Percentiles rank a stretch among this genome's conserved stretches.
Conservation (phyloP, 495 filamentous ascomycete genomes). For the Mycothermus thermophilus region DNA sequence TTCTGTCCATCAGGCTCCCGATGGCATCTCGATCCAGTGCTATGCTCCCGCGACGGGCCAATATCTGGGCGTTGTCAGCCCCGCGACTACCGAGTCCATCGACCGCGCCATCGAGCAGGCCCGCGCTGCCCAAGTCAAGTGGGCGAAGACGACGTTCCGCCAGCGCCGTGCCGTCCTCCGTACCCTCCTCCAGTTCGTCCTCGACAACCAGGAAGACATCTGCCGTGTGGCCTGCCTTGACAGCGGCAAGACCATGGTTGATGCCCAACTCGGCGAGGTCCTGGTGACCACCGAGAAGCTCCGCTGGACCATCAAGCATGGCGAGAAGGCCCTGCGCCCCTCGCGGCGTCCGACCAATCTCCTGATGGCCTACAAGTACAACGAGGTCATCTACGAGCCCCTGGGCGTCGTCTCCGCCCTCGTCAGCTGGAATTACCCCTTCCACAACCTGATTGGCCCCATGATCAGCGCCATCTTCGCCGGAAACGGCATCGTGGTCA, state of each 20-base stretch:
- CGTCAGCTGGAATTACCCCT: slow-evolving; percentile 93
- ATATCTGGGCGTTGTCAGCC: slow-evolving; percentile 67
- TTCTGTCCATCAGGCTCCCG: too few relatives aligned
- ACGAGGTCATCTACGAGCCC: slow-evolving; percentile 81
- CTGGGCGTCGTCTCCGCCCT: slow-evolving; percentile 84
- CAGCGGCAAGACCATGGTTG: slow-evolving; percentile 93
- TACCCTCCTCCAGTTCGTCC: slow-evolving; percentile 66
- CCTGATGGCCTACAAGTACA: slow-evolving; percentile 91
- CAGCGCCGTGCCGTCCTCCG: slow-evolving; percentile 68
- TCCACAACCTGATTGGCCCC: slow-evolving; percentile 89
- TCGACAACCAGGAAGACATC: slow-evolving; percentile 83
- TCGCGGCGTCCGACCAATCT: slow-evolving; percentile 66
- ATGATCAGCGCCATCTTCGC: slow-evolving; percentile 83
- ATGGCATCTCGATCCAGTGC: slow-evolving; percentile 63
- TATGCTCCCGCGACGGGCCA: slow-evolving; percentile 84
- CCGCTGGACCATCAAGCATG: slow-evolving; percentile 84
- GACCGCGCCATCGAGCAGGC: slow-evolving; percentile 67
- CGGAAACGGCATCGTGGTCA: slow-evolving; percentile 86
- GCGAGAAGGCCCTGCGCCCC: slow-evolving; percentile 65
- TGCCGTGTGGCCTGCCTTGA: slow-evolving; percentile 79
- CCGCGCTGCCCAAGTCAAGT: slow-evolving; percentile 59
- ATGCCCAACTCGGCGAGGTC: slow-evolving; percentile 87
- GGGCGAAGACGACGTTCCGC: slow-evolving; percentile 65
- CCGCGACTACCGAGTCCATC: slow-evolving; percentile 63
- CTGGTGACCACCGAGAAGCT: slow-evolving; percentile 88